Evolutionary conservation across 2,329 filamentous ascomycete species (phyloP).

Genomic region (Colletotrichum lentis): DNA sequence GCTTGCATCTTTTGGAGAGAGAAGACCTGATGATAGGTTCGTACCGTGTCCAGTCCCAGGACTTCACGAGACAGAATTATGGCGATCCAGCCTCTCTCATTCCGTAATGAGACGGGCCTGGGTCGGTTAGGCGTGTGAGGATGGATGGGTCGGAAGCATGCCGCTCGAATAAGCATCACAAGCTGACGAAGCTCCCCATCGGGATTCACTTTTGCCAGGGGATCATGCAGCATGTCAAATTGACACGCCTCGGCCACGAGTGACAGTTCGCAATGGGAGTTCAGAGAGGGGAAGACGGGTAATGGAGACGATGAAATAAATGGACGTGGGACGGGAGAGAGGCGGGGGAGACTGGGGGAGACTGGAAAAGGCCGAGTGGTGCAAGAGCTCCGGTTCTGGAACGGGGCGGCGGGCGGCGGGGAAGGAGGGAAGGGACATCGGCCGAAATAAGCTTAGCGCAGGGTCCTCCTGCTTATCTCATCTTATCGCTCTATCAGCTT

Average conservation of each 20-base stretch:
- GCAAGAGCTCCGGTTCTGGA: slow-evolving; percentile 19
- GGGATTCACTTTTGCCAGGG: not conserved
- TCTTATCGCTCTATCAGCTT: not conserved
- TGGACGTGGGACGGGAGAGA: slow-evolving; percentile 10
- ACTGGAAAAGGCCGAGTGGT: slow-evolving; percentile 19
- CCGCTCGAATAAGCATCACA: not conserved
- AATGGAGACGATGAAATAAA: slow-evolving; percentile 18
- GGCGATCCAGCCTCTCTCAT: too few relatives aligned
- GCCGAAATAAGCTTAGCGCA: slow-evolving; percentile 19
- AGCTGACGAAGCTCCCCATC: not conserved
- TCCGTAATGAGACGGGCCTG: not conserved
- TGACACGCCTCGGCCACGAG: not conserved
- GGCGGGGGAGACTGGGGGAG: slow-evolving; percentile 14
- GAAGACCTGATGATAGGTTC: not conserved
- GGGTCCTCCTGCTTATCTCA: not conserved
- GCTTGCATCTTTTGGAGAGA: not conserved
- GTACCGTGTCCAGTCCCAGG: not conserved
- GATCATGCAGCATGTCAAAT: slow-evolving; percentile 10
- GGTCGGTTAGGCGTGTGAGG: too few relatives aligned
- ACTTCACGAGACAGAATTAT: not conserved
- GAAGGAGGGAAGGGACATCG: not conserved
- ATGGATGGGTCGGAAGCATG: not conserved
- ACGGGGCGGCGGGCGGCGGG: not conserved
- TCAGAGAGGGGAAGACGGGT: not conserved
- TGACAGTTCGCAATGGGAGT: slow-evolving; percentile 21